phyloP scores from a whole-genome alignment of 495 filamentous ascomycete species.

The Tirmania nivea region DNA sequence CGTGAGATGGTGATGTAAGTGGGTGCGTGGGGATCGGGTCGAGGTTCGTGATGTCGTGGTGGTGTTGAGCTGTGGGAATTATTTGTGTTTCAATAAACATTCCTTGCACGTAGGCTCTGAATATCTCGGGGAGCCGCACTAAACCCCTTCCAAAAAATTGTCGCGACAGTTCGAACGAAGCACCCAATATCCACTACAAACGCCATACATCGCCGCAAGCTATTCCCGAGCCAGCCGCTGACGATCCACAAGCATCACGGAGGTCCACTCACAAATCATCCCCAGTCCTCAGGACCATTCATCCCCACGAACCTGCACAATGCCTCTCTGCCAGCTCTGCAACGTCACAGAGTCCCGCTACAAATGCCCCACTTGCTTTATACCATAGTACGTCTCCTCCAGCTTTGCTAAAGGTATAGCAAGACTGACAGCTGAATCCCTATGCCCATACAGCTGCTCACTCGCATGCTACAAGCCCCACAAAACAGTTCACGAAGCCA shows the following conservation, averaged over 20 bases:
- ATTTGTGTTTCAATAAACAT: too few species aligned
- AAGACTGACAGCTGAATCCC: not conserved
- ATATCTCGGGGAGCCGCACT: not conserved
- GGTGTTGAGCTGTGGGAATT: too few species aligned
- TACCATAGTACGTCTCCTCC: constrained; percentile 12
- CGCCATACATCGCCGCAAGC: too few species aligned
- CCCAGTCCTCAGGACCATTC: too few species aligned
- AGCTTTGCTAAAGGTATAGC: not conserved
- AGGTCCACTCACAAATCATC: too few species aligned
- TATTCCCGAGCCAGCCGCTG: too few species aligned
- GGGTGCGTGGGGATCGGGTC: not conserved
- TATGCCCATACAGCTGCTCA: constrained; percentile 9
- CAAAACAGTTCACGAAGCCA: constrained; percentile 8
- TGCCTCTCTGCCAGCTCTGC: constrained; percentile 13
- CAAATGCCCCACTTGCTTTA: constrained; percentile 15
- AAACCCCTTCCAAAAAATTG: too few species aligned
- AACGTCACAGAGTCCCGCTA: constrained; percentile 11
- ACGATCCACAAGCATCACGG: too few species aligned
- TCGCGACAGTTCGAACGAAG: too few species aligned
- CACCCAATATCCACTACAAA: too few species aligned
- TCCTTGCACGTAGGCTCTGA: too few species aligned
- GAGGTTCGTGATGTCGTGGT: not conserved
- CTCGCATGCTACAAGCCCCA: constrained; percentile 16
- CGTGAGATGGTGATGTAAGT: not conserved
- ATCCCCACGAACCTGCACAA: constrained; percentile 1